These are phyloP conservation scores for Dendrobium officinale DNA, from an alignment of 106 monocot genomes.

Conservation along the genomic window DNA sequence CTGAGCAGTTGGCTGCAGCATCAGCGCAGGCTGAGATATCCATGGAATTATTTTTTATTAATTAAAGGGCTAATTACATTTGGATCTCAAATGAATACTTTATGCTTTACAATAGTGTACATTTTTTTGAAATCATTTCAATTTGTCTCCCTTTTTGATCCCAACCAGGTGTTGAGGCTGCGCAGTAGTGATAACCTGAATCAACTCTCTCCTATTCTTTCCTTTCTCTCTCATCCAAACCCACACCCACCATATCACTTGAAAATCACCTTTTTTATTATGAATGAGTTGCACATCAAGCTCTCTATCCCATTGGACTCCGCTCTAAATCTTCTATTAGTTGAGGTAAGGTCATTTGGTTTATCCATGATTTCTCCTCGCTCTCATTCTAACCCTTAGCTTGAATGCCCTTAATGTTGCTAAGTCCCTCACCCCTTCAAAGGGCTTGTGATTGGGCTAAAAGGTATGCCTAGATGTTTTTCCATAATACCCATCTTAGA, in stretches of 20 bases:
- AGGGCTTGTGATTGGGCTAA: background rate
- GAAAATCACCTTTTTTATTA: too few species aligned
- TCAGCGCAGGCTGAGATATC: constrained; percentile 96
- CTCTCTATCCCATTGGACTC: too few species aligned
- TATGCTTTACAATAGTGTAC: background rate
- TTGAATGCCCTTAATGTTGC: background rate
- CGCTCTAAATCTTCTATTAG: too few species aligned
- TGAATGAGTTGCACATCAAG: too few species aligned
- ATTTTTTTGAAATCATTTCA: background rate
- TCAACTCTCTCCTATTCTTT: background rate
- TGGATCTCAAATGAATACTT: background rate
- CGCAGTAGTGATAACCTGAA: background rate
- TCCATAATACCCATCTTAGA: background rate
- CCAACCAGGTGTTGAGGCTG: background rate
- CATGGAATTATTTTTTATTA: constrained; percentile 17
- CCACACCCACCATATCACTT: too few species aligned
- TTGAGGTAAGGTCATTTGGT: too few species aligned
- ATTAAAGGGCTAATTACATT: background rate
- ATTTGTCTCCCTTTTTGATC: background rate
- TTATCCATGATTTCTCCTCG: background rate
- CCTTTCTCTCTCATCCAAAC: background rate
- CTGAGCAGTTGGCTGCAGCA: constrained; percentile 83
- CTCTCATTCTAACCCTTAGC: background rate
- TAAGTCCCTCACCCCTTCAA: background rate
- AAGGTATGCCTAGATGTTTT: background rate